These are phyloP conservation scores for grape (Vitis vinifera) DNA, from an alignment of 164 flowering plant species.

Conservation along the genomic window DNA sequence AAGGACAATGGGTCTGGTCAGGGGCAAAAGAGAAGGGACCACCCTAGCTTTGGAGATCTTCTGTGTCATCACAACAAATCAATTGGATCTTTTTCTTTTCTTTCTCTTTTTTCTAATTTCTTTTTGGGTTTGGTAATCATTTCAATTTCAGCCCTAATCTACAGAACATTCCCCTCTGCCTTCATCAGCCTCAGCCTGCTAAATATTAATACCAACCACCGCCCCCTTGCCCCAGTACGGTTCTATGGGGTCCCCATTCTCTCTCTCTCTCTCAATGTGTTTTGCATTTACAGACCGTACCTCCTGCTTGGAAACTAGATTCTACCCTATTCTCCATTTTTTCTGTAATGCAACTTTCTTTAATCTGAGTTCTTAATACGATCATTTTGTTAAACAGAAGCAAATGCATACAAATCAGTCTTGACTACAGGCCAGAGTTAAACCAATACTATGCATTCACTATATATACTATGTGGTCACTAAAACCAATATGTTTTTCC, in stretches of 20 bases:
- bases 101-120: background rate
- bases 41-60: constrained; percentile 10
- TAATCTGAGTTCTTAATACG: no score
- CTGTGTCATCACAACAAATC: constrained; percentile 11
- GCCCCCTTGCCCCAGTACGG: no score
- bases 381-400: no score
- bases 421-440: no score
- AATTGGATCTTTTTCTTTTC: constrained; percentile 6
- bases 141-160: background rate
- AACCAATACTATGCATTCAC: no score
- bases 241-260: no score
- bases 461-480: no score
- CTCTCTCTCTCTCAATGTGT: background rate
- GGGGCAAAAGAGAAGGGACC: constrained; percentile 8
- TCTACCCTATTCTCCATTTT: background rate
- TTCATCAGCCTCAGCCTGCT: background rate
- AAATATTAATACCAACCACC: no score
- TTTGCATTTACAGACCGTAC: background rate
- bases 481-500: no score
- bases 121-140: background rate
- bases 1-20: constrained; percentile 6
- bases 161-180: constrained; percentile 10
- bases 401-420: no score
- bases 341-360: no score
- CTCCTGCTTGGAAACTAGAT: background rate